These are phyloP conservation scores for Colletotrichum euphorbiae DNA, from an alignment of 2,329 filamentous ascomycete genomes.

Conservation along the genomic window DNA sequence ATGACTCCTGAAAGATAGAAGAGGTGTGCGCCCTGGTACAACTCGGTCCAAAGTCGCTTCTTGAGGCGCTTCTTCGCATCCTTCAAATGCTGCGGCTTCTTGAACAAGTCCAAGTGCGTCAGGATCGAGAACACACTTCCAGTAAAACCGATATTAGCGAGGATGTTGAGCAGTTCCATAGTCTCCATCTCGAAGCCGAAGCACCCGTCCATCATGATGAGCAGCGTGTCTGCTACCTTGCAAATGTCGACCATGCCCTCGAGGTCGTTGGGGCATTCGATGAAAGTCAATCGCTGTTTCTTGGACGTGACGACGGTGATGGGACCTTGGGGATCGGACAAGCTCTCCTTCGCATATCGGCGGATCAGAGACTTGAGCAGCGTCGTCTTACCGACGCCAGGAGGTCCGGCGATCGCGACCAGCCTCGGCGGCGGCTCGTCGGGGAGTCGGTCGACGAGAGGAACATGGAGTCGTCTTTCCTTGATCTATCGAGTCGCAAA, in stretches of 20 bases:
- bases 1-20: constrained; percentile 98
- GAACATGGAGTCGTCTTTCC: constrained; percentile 96
- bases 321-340: constrained; percentile 89
- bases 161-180: constrained; percentile 97
- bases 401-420: constrained; percentile 93
- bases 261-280: constrained; percentile 97
- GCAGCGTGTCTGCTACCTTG: constrained; percentile 96
- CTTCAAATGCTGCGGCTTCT: constrained; percentile 90
- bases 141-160: constrained; percentile 96
- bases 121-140: constrained; percentile 98
- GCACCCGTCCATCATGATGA: constrained; percentile 98
- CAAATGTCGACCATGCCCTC: constrained; percentile 97
- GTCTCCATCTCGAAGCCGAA: constrained; percentile 99
- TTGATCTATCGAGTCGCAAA: constrained; percentile 71
- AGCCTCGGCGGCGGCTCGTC: constrained; percentile 95
- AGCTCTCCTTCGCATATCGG: constrained; percentile 94
- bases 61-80: constrained; percentile 97
- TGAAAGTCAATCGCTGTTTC: constrained; percentile 90
- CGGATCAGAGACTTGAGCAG: constrained; percentile 94
- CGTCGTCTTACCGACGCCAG: constrained; percentile 95
- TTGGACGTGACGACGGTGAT: constrained; percentile 98
- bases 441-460: constrained; percentile 92
- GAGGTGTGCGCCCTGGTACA: constrained; percentile 96
- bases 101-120: constrained; percentile 95
- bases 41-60: constrained; percentile 94